Evolutionary conservation across 352 stramenopile genomes (phyloP), one percentile per base, ranked within the genome.

Genomic region (Pythium utonaiense): DNA sequence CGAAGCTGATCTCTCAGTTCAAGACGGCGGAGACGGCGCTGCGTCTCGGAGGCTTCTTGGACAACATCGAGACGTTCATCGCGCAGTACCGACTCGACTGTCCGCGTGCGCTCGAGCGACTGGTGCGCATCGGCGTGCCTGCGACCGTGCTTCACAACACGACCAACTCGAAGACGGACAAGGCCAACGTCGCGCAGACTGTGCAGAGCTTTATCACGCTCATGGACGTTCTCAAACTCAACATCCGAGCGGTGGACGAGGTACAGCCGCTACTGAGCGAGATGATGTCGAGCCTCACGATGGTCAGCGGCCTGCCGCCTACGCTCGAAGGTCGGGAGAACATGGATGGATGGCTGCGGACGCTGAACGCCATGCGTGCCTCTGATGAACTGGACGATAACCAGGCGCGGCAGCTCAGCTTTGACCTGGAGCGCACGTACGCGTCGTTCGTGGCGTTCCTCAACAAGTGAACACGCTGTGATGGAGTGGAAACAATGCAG

Each of bases 211-310:
- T 99, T 67, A 99, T 99, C 76, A 99, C 96, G 22, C 78, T 97
- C 51, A 99, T 99, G 95, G 97, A 99, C 72, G 93, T 96, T 40
- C 88, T 99, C 44, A 98, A 98, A 70, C 83, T 99, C 42, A 97
- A 98, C 69, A 96, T 98, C 68, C 87, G 96, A 44, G 96, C 96
- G 6, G 96, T 99, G 44, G 96, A 99, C 75, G 96, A 99, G 74
- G 89, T 99, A 50, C 96, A 99, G 76, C 97, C 96, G 50, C 70
- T 98, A 45, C 69, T 99, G 60, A 97, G 85, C 60, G 96, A 99
- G 75, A 89, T 99, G 66, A 98, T 98, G 87, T 89, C 95, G 64
- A 91, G 85, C 17, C 76, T 99, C 50, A 98, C 91, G 19, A 86
- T 96, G 74, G 74, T 98, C 33, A 95, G 93, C n/a, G 96, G 96